A percentile compares a stretch with the other conserved stretches of the same genome.
Evolutionary conservation across 2,329 filamentous ascomycete genomes (phyloP).

Genomic region (Aspergillus felis): DNA sequence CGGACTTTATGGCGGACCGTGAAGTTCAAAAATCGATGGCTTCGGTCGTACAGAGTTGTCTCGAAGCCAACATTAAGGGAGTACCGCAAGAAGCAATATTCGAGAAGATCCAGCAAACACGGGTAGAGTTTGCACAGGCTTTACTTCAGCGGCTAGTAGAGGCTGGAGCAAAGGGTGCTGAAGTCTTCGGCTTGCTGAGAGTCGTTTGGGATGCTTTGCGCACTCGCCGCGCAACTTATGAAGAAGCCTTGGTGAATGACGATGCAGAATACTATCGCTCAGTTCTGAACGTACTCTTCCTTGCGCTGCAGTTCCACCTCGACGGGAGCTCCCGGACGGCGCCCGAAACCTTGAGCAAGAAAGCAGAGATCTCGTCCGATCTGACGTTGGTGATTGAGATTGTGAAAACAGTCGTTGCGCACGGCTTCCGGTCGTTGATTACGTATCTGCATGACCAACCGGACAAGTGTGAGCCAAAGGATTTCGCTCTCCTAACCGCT

Average conservation of each 20-base stretch:
- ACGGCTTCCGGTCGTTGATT: conserved; percentile 77
- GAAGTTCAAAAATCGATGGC: conserved; percentile 66
- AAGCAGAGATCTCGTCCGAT: conserved; percentile 38
- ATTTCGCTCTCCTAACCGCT: conserved; percentile 82
- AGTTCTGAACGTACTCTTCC: conserved; percentile 78
- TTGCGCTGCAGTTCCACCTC: conserved; percentile 61
- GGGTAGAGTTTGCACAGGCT: conserved; percentile 77
- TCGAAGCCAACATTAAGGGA: conserved; percentile 69
- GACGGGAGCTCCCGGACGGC: conserved; percentile 30
- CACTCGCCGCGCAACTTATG: conserved; percentile 54
- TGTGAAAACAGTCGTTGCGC: conserved; percentile 71
- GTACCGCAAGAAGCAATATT: conserved; percentile 79
- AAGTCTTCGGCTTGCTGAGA: conserved; percentile 53
- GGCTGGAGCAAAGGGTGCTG: conserved; percentile 45
- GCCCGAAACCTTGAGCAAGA: conserved; percentile 33
- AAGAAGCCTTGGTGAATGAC: conserved; percentile 53
- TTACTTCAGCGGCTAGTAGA: conserved; percentile 75
- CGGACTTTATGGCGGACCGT: conserved; percentile 51
- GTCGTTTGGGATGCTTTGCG: conserved; percentile 60
- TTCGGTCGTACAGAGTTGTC: conserved; percentile 70
- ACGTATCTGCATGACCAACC: conserved; percentile 75
- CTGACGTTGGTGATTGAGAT: conserved; percentile 70
- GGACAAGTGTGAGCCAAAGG: conserved; percentile 63
- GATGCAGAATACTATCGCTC: conserved; percentile 73
- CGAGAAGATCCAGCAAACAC: conserved; percentile 66